Conservation (phyloP, 148 eudicot species). For the Camellia japonica region DNA sequence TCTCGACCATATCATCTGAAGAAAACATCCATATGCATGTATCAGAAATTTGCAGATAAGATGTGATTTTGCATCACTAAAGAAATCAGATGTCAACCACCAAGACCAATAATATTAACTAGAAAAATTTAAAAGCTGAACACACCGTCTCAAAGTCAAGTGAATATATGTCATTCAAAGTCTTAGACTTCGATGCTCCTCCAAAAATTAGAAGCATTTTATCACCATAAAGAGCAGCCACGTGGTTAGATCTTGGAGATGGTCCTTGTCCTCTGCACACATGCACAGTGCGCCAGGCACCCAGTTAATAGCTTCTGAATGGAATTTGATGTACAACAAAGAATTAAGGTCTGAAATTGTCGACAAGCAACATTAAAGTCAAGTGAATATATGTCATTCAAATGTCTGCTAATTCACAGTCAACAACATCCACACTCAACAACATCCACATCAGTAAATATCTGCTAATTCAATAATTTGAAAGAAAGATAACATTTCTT, state of each 20-base stretch:
- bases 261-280: conserved; percentile 82
- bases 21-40: conserved; percentile 11
- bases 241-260: conserved; percentile 85
- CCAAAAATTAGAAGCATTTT: conserved; percentile 78
- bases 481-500: no score
- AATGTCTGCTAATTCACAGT: background rate
- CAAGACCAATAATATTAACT: background rate
- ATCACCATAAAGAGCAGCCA: conserved; percentile 84
- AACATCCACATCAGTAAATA: no score
- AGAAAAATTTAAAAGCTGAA: conserved; percentile 6
- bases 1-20: conserved; percentile 94
- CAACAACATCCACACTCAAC: no score
- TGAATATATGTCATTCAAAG: conserved; percentile 79
- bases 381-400: conserved; percentile 79
- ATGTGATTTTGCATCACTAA: background rate
- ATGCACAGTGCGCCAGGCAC: conserved; percentile 9
- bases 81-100: background rate
- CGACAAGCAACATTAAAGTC: conserved; percentile 43
- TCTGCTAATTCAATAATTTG: no score
- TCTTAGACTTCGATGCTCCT: conserved; percentile 77
- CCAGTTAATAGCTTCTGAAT: conserved; percentile 6
- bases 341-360: background rate
- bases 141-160: conserved; percentile 90
- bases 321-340: background rate
- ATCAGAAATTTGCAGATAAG: conserved; percentile 21